phyloP scores from a whole-genome alignment of 768 basidiomycete species.

The Leucosporidium yakuticum region DNA sequence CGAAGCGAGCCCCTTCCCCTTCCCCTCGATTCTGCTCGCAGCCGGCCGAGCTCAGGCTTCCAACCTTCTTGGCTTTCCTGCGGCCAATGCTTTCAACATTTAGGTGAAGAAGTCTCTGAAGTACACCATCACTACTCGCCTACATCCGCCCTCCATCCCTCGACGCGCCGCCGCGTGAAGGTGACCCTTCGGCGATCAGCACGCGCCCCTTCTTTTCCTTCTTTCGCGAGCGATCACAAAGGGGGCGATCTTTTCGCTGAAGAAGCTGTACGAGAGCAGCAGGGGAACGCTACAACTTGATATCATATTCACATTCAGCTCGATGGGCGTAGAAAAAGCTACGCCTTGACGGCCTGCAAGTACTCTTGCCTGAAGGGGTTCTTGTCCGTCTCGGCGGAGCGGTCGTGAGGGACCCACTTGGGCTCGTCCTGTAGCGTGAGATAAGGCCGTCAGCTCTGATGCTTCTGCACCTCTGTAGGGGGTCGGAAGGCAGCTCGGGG shows the following conservation, averaged over 20 bases:
- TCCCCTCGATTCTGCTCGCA: no score
- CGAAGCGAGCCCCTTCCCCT: no score
- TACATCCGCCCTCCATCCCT: background rate
- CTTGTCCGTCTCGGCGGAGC: constrained; percentile 55
- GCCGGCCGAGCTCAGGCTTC: no score
- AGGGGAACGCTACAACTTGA: background rate
- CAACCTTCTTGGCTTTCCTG: no score
- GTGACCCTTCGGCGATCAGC: background rate
- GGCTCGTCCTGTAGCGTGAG: constrained; percentile 66
- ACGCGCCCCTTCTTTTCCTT: background rate
- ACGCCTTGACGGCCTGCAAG: constrained; percentile 23
- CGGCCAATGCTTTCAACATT: no score
- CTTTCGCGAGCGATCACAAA: background rate
- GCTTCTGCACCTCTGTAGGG: background rate
- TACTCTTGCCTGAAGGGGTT: constrained; percentile 63
- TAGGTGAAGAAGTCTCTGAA: no score
- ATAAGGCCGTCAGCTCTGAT: no score
- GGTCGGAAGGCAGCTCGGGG: no score
- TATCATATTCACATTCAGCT: background rate
- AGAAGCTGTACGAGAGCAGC: background rate
- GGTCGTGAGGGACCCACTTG: constrained; percentile 77
- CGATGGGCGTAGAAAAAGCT: background rate
- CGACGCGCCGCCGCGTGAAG: background rate
- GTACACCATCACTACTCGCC: no score
- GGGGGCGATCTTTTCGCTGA: no score